A percentile compares a stretch with the other conserved stretches of the same genome.
phyloP scores from a whole-genome alignment of 2,329 filamentous ascomycete species.

The Gremmenia infestans region DNA sequence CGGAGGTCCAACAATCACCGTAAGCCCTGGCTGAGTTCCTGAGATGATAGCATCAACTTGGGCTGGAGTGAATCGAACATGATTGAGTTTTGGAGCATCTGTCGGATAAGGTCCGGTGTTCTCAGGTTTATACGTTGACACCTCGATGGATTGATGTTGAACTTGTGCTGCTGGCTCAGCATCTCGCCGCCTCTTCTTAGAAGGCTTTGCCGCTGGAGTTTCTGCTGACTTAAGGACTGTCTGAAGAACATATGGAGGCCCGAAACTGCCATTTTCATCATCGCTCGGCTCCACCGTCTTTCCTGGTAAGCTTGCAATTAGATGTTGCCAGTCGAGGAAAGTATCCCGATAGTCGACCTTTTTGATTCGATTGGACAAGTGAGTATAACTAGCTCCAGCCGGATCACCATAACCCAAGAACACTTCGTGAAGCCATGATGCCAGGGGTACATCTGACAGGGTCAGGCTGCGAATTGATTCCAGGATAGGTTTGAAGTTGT shows the following conservation, averaged over 20 bases:
- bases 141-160: constrained; percentile 65
- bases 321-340: constrained; percentile 91
- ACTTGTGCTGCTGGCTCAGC: constrained; percentile 60
- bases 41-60: constrained; percentile 92
- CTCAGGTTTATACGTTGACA: constrained; percentile 83
- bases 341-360: constrained; percentile 90
- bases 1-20: constrained; percentile 88
- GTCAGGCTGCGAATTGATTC: constrained; percentile 86
- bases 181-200: constrained; percentile 85
- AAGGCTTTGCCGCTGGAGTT: constrained; percentile 50
- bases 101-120: constrained; percentile 87
- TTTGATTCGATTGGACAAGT: constrained; percentile 70
- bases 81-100: constrained; percentile 76
- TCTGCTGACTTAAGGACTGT: constrained; percentile 51
- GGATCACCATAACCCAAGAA: constrained; percentile 98
- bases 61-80: constrained; percentile 81
- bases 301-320: constrained; percentile 83
- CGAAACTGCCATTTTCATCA: constrained; percentile 67
- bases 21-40: constrained; percentile 89
- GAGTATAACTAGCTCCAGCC: constrained; percentile 78
- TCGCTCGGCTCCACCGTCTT: constrained; percentile 77
- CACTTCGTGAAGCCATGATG: constrained; percentile 91
- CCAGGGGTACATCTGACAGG: constrained; percentile 77
- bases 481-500: constrained; percentile 93
- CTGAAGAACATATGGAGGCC: constrained; percentile 83